Evolutionary conservation across 495 filamentous ascomycete genomes (phyloP), one percentile per base, ranked within the genome.

Genomic region (Penicillium daleae): DNA sequence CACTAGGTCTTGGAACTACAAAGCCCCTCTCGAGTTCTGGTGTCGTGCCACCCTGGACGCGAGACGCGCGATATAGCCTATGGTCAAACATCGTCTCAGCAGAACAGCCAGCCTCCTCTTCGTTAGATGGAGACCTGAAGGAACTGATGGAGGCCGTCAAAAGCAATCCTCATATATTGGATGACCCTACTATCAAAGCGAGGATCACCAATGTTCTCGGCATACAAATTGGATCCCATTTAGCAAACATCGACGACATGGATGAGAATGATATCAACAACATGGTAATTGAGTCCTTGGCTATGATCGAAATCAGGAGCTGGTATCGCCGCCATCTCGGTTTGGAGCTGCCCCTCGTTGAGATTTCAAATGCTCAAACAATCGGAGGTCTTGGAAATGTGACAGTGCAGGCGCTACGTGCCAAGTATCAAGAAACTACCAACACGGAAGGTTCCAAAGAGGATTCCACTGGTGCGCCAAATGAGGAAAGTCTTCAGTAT

Each of bases 291-390:
- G 48, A 51, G 24, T 51, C 48, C 12, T 31, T 51, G 24, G 48
- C 48, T 51, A 51, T 51, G 48, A 51, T 51, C 12, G 48, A 51
- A 27, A 51, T 51, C 48, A 29, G 48, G 12, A 51, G 48, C 48
- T 51, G 48, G 48, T 51, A 51, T 27, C 48, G 48, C 21, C 48
- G 48, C 48, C 48, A 51, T 17, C 48, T 51, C 8, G 48, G 48
- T 12, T 27, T 51, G 21, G 48, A 51, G 48, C 31, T 51, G 48
- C 48, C 48, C 13, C 21, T 51, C 24, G 48, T 51, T 3, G 48
- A 51, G 48, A 51, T 51, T 51, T 51, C 48, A 26, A 51, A 51
- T n/a, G 22, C 48, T 7, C 48, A 51, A 31, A 51, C 48, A 51
- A 51, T 51, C 1, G 48, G 48, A 31, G 48, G 48, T 7, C 48